Evolutionary conservation across 1,284 basidiomycete genomes (phyloP).

Genomic region (Ceratobasidium sp.): DNA sequence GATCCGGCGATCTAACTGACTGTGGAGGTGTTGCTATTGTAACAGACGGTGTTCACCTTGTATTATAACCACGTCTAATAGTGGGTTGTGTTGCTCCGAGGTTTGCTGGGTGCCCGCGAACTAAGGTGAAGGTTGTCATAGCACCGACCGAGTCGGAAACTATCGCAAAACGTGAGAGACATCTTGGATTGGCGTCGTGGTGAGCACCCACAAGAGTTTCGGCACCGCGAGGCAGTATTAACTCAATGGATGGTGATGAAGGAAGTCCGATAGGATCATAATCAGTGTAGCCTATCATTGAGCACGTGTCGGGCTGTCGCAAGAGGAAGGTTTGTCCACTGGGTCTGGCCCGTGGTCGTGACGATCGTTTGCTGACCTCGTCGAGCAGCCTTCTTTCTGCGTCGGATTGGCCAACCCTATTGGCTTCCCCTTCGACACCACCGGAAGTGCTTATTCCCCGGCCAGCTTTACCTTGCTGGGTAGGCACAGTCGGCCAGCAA

Average conservation of each 20-base stretch:
- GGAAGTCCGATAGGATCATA: slow-evolving; percentile 36
- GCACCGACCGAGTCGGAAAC: not conserved
- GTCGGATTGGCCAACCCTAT: slow-evolving; percentile 18
- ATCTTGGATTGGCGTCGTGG: not conserved
- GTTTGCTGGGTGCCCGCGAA: not conserved
- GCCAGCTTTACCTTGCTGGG: slow-evolving; percentile 16
- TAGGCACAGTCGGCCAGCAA: not conserved
- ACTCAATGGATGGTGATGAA: slow-evolving; percentile 18
- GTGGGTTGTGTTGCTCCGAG: not conserved
- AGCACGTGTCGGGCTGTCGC: slow-evolving; percentile 6
- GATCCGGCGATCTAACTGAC: not conserved
- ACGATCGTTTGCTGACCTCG: not conserved
- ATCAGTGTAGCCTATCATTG: slow-evolving; percentile 14
- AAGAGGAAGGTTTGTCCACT: slow-evolving; percentile 10
- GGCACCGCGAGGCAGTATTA: slow-evolving; percentile 21
- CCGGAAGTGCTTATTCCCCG: slow-evolving; percentile 37
- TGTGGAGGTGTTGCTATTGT: slow-evolving; percentile 3
- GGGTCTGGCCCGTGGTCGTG: not conserved
- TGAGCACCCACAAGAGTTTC: slow-evolving; percentile 14
- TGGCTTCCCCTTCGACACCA: slow-evolving; percentile 21
- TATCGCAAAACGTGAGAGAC: not conserved
- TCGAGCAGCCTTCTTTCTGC: slow-evolving; percentile 14
- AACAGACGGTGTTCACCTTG: slow-evolving; percentile 2
- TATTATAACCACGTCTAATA: slow-evolving; percentile 10
- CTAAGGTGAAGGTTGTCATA: not conserved